Conservation (phyloP, 2,329 filamentous ascomycete species). For the Juglanconis juglandina region DNA sequence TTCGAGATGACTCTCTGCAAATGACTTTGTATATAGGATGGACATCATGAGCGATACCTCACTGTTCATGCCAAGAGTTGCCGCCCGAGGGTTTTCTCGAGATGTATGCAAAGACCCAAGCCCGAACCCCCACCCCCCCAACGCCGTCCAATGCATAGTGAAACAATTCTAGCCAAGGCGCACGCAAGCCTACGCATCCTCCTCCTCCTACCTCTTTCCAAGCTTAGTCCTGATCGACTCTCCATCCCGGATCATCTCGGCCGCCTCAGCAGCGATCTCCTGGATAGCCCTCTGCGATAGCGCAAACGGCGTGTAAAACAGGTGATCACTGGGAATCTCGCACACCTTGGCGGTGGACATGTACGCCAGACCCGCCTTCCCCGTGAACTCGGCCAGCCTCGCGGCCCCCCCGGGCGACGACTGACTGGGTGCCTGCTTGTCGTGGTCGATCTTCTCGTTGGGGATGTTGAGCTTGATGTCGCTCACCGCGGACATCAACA, state of each 20-base stretch:
- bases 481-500: conserved; percentile 16
- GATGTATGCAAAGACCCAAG: no score
- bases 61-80: no score
- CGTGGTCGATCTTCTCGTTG: conserved; percentile 12
- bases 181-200: no score
- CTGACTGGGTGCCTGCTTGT: conserved; percentile 19
- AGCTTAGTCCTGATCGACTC: conserved; percentile 14
- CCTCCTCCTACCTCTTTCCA: no score
- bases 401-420: conserved; percentile 11
- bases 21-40: no score
- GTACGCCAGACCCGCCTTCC: background rate
- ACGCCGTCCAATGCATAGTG: background rate
- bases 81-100: no score
- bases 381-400: background rate
- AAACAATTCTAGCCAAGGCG: no score
- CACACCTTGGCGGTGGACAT: conserved; percentile 31
- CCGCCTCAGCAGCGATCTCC: conserved; percentile 11
- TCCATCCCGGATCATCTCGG: conserved; percentile 15
- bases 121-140: no score
- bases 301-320: conserved; percentile 52
- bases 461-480: conserved; percentile 23
- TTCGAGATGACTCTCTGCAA: no score
- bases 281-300: conserved; percentile 36
- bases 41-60: no score
- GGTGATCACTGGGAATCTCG: conserved; percentile 40